Evolutionary conservation across 2,329 filamentous ascomycete species (phyloP).

Genomic region (Ceratocystis variospora): DNA sequence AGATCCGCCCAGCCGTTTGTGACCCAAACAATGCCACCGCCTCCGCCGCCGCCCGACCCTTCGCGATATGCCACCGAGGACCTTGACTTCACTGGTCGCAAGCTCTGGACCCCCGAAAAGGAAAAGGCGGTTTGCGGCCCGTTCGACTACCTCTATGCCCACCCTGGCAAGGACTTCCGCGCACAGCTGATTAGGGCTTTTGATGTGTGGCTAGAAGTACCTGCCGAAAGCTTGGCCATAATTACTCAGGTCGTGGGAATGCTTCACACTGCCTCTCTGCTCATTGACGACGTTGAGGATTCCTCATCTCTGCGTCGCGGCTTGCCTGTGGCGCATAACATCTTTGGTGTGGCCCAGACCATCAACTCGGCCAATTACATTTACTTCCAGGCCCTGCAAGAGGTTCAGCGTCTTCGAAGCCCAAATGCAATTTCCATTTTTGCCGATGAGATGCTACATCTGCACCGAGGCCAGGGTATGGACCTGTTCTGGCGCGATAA

Average conservation of each 20-base stretch:
- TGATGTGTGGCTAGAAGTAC: slow-evolving; percentile 67
- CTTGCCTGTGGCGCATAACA: slow-evolving; percentile 66
- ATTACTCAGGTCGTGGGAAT: slow-evolving; percentile 72
- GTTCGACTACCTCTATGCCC: slow-evolving; percentile 64
- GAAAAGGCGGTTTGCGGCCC: slow-evolving; percentile 65
- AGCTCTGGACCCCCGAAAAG: slow-evolving; percentile 57
- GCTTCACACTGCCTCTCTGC: slow-evolving; percentile 71
- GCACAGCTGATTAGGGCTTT: slow-evolving; percentile 67
- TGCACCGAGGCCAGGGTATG: slow-evolving; percentile 81
- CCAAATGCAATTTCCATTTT: slow-evolving; percentile 55
- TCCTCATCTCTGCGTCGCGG: slow-evolving; percentile 62
- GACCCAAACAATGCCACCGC: slow-evolving; percentile 15
- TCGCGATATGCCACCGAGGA: slow-evolving; percentile 41
- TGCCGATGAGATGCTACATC: slow-evolving; percentile 68
- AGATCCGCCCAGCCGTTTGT: slow-evolving; percentile 12
- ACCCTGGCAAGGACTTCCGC: slow-evolving; percentile 76
- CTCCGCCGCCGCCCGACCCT: slow-evolving; percentile 33
- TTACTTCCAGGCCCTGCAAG: slow-evolving; percentile 67
- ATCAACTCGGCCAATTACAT: slow-evolving; percentile 87
- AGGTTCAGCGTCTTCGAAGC: slow-evolving; percentile 58
- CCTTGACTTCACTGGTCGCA: slow-evolving; percentile 37
- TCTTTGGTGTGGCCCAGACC: slow-evolving; percentile 75
- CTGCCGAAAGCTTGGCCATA: slow-evolving; percentile 51
- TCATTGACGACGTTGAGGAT: slow-evolving; percentile 83
- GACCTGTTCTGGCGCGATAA: slow-evolving; percentile 83